Base-by-base conservation (phyloP, 176 grass and related monocot species). In the Eleusine coracana region DNA sequence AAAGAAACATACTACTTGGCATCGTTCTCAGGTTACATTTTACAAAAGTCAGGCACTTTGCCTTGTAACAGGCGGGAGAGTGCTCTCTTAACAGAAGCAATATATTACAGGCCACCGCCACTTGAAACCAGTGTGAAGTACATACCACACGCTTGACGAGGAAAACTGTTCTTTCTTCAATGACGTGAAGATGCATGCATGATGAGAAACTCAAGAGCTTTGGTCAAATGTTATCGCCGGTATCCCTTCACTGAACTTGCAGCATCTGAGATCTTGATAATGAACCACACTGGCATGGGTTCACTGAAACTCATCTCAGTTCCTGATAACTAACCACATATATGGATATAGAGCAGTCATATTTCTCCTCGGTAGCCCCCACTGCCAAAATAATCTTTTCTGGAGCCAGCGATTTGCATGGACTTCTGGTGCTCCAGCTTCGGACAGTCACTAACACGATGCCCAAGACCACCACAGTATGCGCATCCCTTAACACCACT, bases 391-490 rank as follows among this genome's bases (percentile, higher is more conserved):
- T 96, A 92, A 85, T 99, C 96, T 80, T 84, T 89, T 73, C 91
- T 93, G 3, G 91, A 95, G 55, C 87, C 89, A 11, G 96, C 96
- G 51, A 98, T 95, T 5, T 89, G 93, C 73, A 93, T 85, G 34
- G 96, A 89, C 64, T 90, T 95, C 45, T 99, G 96, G 77, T 93
- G 96, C 74, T 99, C 96, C 87, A 93, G 59, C 85, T 98, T 96
- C 0, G 96, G 96, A 54, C 96, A 99, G 54, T 99, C 93, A 12
- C 84, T 27, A 61, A 99, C 87, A 45, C 93, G 93, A 78, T 99
- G 96, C 17, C 96, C 96, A 72, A 96, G 93, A 13, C 96, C 96
- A 77, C 96, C 93, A 87, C 96, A 99, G 55, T 95, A 96, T 4
- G 83, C 89, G 50, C 96, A 99, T 41, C 96, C 96, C 77, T 94